phyloP scores from a whole-genome alignment of 148 eudicot species.

The Rhododendron kiyosumense region DNA sequence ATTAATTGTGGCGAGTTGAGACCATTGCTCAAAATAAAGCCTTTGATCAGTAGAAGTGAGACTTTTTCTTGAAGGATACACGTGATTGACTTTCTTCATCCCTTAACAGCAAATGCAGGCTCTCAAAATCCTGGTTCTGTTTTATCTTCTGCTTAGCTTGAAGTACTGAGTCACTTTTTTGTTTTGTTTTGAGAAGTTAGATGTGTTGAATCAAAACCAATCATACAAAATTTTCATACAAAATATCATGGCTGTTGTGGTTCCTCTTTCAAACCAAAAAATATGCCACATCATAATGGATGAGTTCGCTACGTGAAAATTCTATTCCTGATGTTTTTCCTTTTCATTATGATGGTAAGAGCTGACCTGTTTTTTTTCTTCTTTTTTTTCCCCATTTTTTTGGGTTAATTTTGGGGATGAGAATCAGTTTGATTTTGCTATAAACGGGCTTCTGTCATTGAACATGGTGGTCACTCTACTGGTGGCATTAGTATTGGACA shows the following conservation, averaged over 20 bases:
- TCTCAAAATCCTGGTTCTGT: neutral
- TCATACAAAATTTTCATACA: neutral
- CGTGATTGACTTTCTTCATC: neutral
- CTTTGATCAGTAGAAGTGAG: neutral
- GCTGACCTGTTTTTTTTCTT: neutral
- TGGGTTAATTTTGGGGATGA: neutral
- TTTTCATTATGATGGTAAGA: neutral
- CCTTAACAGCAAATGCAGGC: neutral
- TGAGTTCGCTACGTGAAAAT: neutral
- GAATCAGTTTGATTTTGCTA: conserved; percentile 76
- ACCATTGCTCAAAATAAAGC: neutral
- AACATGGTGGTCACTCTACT: conserved; percentile 86
- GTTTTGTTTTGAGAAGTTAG: neutral
- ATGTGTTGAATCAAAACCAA: neutral
- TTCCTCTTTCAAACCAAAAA: neutral
- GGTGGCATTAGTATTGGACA: conserved; percentile 79
- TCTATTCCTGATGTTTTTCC: neutral
- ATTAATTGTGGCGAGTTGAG: neutral
- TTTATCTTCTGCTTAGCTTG: neutral
- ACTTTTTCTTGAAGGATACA: neutral
- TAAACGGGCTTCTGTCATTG: conserved; percentile 76
- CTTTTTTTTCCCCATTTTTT: too few species aligned
- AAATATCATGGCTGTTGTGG: neutral
- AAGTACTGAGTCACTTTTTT: neutral
- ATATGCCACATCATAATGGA: conserved; percentile 2